Evolutionary conservation across 305 asterid species (phyloP).

Genomic region (Petunia hybrid): DNA sequence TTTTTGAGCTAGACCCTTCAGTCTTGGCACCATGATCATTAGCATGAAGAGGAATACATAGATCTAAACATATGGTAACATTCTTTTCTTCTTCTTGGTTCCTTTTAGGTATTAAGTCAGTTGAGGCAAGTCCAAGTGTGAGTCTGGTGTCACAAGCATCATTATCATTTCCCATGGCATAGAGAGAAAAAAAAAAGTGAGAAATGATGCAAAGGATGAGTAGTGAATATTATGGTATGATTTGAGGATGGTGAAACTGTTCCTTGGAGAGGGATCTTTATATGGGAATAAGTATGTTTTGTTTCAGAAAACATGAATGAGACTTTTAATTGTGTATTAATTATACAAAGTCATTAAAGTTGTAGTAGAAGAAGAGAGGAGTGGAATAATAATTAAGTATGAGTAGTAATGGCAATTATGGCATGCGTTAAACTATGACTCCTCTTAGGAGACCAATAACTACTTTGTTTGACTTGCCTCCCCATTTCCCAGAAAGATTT

Average conservation of each 20-base stretch:
- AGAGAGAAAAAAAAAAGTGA: neutral
- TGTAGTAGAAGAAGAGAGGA: constrained; percentile 36
- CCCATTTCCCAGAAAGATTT: neutral
- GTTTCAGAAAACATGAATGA: constrained; percentile 41
- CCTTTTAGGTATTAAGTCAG: constrained; percentile 39
- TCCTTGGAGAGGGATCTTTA: neutral
- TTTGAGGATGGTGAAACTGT: constrained; percentile 10
- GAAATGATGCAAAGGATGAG: constrained; percentile 19
- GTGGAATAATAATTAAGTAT: constrained; percentile 39
- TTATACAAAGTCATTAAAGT: constrained; percentile 45
- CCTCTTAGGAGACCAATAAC: constrained; percentile 49
- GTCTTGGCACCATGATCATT: constrained; percentile 29
- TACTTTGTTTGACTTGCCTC: constrained; percentile 28
- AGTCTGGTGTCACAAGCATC: constrained; percentile 50
- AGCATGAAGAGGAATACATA: constrained; percentile 51
- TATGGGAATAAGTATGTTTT: neutral
- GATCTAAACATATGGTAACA: constrained; percentile 41
- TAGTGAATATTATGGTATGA: constrained; percentile 32
- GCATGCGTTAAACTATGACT: constrained; percentile 54
- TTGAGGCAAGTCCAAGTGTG: constrained; percentile 53
- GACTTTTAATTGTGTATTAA: constrained; percentile 62
- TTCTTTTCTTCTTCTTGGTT: constrained; percentile 32
- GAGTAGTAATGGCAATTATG: constrained; percentile 42
- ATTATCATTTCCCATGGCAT: constrained; percentile 48
- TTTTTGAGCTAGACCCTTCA: constrained; percentile 39